These are phyloP conservation scores for Auxenochlorella protothecoides DNA, from an alignment of 139 green algal species.

Conservation along the genomic window DNA sequence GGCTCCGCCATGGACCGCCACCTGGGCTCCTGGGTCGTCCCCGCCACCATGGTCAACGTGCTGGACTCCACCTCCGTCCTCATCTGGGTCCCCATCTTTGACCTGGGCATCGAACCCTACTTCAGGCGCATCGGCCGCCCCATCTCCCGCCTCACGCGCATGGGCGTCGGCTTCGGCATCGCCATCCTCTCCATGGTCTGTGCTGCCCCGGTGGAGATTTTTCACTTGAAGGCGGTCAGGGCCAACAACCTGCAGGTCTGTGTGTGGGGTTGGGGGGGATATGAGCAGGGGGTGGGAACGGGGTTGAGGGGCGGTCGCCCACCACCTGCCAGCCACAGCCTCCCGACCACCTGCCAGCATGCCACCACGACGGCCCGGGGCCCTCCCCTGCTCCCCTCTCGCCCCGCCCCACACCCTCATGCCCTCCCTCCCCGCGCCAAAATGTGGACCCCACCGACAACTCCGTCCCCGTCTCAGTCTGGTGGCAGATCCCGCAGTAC, in stretches of 20 bases:
- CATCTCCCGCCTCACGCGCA: slow-evolving; percentile 19
- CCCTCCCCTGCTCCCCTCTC: too few species aligned
- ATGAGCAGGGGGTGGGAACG: too few species aligned
- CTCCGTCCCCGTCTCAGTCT: slow-evolving; percentile 22
- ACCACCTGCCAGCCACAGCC: too few species aligned
- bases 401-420: too few species aligned
- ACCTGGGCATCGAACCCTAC: slow-evolving; percentile 14
- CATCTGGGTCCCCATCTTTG: slow-evolving; percentile 15
- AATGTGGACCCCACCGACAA: slow-evolving; percentile 2
- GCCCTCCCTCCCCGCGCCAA: too few species aligned
- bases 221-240: slow-evolving; percentile 8
- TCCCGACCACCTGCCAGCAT: too few species aligned
- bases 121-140: slow-evolving; percentile 7
- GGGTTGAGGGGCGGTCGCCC: too few species aligned
- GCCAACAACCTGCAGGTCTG: slow-evolving; percentile 6
- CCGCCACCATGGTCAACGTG: slow-evolving; percentile 12
- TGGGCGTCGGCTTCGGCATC: slow-evolving; percentile 19
- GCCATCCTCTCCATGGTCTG: slow-evolving; percentile 19
- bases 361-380: too few species aligned
- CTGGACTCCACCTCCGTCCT: slow-evolving; percentile 7
- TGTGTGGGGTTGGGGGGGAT: too few species aligned
- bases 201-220: slow-evolving; percentile 18
- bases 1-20: slow-evolving; percentile 60
- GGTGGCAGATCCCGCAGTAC: slow-evolving; percentile 33
- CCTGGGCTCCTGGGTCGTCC: slow-evolving; percentile 1